Conservation (phyloP, 2,329 filamentous ascomycete species). For the Lojkania enalia region DNA sequence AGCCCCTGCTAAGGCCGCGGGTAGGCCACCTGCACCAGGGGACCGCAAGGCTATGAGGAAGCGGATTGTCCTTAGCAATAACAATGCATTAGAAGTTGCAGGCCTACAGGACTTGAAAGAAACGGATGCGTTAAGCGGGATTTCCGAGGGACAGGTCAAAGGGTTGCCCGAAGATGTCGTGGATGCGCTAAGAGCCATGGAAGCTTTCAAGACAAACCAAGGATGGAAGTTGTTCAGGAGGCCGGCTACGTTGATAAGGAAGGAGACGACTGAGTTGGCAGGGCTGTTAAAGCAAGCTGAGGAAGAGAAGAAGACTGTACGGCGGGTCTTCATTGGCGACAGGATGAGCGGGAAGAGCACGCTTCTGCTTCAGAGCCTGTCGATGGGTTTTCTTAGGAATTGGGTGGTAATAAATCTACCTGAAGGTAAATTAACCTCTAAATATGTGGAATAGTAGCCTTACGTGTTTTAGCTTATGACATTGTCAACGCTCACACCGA, state of each 20-base stretch:
- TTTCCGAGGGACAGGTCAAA: slow-evolving; percentile 66
- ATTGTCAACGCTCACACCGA: slow-evolving; percentile 78
- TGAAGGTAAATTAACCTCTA: slow-evolving; percentile 64
- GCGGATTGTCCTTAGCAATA: slow-evolving; percentile 88
- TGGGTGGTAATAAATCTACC: slow-evolving; percentile 91
- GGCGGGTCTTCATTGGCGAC: slow-evolving; percentile 72
- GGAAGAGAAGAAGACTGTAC: slow-evolving; percentile 60
- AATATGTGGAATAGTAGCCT: slow-evolving; percentile 12
- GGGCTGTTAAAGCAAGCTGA: slow-evolving; percentile 55
- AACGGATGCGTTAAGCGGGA: slow-evolving; percentile 46
- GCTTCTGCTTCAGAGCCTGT: slow-evolving; percentile 79
- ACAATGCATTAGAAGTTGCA: slow-evolving; percentile 80
- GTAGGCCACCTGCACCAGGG: slow-evolving; percentile 65
- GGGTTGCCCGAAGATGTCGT: slow-evolving; percentile 70
- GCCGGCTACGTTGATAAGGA: slow-evolving; percentile 76
- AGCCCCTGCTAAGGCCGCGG: slow-evolving; percentile 45
- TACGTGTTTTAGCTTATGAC: slow-evolving; percentile 67
- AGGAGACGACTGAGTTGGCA: slow-evolving; percentile 76
- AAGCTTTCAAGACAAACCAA: slow-evolving; percentile 90
- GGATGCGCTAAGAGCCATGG: slow-evolving; percentile 78
- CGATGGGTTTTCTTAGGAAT: slow-evolving; percentile 76
- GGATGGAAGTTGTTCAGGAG: slow-evolving; percentile 83
- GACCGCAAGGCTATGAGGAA: slow-evolving; percentile 88
- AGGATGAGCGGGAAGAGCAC: slow-evolving; percentile 84
- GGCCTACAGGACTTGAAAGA: slow-evolving; percentile 68